Percentiles rank a stretch among this genome's conserved stretches.
phyloP scores from a whole-genome alignment of 345 rosid species.

The Corchorus olitorius region DNA sequence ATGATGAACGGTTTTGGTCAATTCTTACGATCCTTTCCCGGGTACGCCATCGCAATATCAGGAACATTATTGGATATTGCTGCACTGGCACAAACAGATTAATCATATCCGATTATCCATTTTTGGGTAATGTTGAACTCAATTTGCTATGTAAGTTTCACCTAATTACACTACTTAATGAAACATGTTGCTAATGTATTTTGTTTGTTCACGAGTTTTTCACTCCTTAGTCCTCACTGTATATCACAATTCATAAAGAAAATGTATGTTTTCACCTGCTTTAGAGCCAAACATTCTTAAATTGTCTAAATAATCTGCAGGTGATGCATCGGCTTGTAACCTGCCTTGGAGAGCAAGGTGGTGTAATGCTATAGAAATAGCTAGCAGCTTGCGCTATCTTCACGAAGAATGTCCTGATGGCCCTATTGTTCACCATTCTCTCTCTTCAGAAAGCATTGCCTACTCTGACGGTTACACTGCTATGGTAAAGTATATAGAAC shows the following conservation, averaged over 20 bases:
- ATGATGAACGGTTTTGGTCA: constrained; percentile 46
- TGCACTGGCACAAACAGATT: constrained; percentile 33
- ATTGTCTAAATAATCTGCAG: constrained; percentile 19
- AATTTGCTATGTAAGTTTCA: constrained; percentile 29
- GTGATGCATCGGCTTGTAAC: constrained; percentile 31
- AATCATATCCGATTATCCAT: constrained; percentile 39
- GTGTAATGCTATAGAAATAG: constrained; percentile 46
- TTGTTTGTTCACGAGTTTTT: too few species aligned
- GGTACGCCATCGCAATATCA: constrained; percentile 44
- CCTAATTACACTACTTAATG: background rate
- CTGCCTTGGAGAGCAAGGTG: constrained; percentile 56
- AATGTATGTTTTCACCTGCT: background rate
- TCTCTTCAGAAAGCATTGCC: constrained; percentile 35
- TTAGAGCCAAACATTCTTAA: background rate
- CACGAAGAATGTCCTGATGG: constrained; percentile 56
- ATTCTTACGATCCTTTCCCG: constrained; percentile 41
- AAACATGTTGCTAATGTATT: too few species aligned
- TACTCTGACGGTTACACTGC: constrained; percentile 33
- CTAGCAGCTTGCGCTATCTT: constrained; percentile 48
- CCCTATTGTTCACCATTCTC: constrained; percentile 45
- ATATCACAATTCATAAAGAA: too few species aligned
- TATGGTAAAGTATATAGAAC: constrained; percentile 34
- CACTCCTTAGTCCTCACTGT: too few species aligned
- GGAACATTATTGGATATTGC: constrained; percentile 51
- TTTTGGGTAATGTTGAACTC: constrained; percentile 34